These are phyloP conservation scores for Gypsophila paniculata DNA, from an alignment of 179 eudicot genomes.

Conservation along the genomic window DNA sequence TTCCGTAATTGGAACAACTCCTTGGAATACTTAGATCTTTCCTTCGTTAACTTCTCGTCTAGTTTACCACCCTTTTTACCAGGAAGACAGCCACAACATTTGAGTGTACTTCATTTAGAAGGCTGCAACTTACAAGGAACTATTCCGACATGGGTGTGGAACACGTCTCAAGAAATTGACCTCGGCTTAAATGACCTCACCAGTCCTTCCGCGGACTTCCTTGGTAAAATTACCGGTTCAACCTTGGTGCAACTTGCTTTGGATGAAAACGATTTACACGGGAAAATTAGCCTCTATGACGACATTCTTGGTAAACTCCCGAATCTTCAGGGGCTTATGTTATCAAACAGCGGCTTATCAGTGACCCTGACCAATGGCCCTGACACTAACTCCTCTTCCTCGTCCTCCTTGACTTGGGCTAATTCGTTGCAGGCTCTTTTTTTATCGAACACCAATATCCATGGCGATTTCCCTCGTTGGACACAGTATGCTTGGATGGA, in stretches of 20 bases:
- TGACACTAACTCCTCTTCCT: background rate
- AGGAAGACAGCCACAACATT: background rate
- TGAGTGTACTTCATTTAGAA: background rate
- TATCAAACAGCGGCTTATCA: background rate
- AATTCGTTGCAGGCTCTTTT: background rate
- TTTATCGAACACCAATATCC: background rate
- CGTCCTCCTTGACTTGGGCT: background rate
- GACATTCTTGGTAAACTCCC: constrained; percentile 6
- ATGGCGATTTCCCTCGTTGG: background rate
- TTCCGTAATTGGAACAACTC: background rate
- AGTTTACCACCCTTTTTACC: background rate
- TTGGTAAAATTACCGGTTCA: background rate
- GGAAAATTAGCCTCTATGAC: background rate
- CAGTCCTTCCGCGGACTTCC: background rate
- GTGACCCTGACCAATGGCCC: background rate
- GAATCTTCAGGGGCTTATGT: background rate
- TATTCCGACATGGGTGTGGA: background rate
- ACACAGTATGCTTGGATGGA: background rate
- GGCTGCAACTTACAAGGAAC: background rate
- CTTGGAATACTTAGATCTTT: background rate
- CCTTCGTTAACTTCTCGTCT: background rate
- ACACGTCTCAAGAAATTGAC: background rate
- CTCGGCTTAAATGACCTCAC: background rate
- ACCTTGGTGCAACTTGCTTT: background rate
- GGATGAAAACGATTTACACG: background rate